A percentile compares a stretch with the other conserved stretches of the same genome.
phyloP scores from a whole-genome alignment of 2,329 filamentous ascomycete genomes.

The Aureobasidium vineae region DNA sequence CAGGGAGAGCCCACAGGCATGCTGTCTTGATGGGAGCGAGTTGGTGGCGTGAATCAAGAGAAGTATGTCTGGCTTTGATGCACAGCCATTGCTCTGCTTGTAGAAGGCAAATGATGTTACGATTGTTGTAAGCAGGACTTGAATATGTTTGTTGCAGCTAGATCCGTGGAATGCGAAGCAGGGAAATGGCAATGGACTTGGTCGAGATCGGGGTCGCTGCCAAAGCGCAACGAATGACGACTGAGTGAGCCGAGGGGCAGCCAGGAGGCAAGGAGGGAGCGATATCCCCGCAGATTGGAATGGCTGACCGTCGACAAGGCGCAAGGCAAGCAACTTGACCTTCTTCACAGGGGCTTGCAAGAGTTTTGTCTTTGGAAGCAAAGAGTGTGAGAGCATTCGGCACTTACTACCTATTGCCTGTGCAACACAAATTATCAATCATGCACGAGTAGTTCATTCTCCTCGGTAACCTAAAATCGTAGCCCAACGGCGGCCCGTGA shows the following conservation, averaged over 20 bases:
- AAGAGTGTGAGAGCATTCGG: background rate
- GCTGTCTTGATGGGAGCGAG: background rate
- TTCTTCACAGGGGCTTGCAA: background rate
- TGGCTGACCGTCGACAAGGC: background rate
- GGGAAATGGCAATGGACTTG: conserved; percentile 3
- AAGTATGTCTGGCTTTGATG: background rate
- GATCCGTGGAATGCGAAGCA: conserved; percentile 6
- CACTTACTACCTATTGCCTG: background rate
- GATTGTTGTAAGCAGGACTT: background rate
- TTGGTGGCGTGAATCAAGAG: background rate
- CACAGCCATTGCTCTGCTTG: background rate
- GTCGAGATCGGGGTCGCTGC: background rate
- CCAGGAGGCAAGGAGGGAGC: conserved; percentile 15
- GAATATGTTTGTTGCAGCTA: background rate
- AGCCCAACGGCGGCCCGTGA: conserved; percentile 9
- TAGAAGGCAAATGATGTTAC: background rate
- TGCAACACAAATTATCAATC: conserved; percentile 8
- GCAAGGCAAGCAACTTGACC: background rate
- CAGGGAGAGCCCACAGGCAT: background rate
- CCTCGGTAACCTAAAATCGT: conserved; percentile 20
- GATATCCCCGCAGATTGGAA: background rate
- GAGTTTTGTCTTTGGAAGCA: background rate
- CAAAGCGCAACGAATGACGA: conserved; percentile 7
- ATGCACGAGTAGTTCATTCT: conserved; percentile 8
- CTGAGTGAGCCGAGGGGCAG: conserved; percentile 10